These are phyloP conservation scores for Eucalyptus albens DNA, from an alignment of 345 rosid species.

Conservation along the genomic window DNA sequence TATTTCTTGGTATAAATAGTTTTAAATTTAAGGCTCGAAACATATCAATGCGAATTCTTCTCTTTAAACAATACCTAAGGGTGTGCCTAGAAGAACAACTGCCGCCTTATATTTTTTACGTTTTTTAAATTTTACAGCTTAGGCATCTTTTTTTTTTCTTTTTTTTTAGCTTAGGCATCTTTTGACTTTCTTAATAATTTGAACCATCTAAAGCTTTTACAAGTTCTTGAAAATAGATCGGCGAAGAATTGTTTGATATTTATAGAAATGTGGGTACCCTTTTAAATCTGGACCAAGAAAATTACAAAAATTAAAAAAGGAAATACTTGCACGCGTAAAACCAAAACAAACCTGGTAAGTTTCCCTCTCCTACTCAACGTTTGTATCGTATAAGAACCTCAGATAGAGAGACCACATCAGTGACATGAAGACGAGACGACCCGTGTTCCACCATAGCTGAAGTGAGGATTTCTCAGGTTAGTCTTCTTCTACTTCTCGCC, in stretches of 20 bases:
- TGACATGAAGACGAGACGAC: background rate
- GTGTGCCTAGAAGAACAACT: background rate
- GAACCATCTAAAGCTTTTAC: background rate
- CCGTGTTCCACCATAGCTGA: background rate
- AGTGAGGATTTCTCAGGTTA: background rate
- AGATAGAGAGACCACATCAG: background rate
- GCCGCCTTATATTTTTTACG: no score
- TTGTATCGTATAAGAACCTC: background rate
- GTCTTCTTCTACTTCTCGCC: background rate
- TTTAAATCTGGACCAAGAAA: background rate
- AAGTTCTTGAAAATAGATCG: background rate
- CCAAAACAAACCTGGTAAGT: no score
- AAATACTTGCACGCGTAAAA: background rate
- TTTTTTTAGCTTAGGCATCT: background rate
- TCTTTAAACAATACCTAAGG: no score
- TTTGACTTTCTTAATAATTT: background rate
- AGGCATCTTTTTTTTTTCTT: background rate
- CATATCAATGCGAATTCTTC: background rate
- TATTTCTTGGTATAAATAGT: background rate
- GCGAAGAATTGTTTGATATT: background rate
- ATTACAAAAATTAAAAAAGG: background rate
- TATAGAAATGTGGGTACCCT: background rate
- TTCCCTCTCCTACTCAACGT: background rate
- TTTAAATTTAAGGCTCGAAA: no score
- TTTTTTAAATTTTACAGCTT: background rate